A percentile compares a stretch with the other conserved stretches of the same genome.
Conservation (phyloP, 306 rosid genomes). For the Trifolium pratense region DNA sequence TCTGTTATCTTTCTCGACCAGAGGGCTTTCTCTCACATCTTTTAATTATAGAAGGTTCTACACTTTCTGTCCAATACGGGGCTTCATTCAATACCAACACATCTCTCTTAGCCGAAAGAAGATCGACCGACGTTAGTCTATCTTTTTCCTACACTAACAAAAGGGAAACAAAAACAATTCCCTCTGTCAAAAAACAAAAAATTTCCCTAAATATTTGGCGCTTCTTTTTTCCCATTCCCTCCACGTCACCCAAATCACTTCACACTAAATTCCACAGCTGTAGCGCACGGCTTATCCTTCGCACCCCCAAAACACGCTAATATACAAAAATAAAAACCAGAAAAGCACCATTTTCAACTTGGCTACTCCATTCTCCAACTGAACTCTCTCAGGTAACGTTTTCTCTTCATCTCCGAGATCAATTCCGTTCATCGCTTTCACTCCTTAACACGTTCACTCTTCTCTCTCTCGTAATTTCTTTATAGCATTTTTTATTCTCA, state of each 20-base stretch:
- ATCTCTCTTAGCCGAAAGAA: no score
- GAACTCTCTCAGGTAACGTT: constrained; percentile 37
- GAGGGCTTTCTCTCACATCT: no score
- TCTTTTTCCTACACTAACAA: no score
- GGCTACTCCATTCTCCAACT: not conserved
- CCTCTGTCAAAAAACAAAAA: no score
- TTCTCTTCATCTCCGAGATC: not conserved
- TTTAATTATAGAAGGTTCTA: no score
- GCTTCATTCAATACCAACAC: no score
- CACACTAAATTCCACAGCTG: not conserved
- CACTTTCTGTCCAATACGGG: no score
- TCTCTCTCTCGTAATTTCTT: not conserved
- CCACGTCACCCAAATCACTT: constrained; percentile 17
- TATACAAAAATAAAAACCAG: not conserved
- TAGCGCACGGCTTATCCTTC: constrained; percentile 45
- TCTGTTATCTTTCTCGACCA: no score
- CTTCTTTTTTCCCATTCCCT: constrained; percentile 21
- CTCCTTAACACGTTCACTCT: not conserved
- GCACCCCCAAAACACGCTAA: constrained; percentile 24
- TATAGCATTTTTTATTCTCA: not conserved
- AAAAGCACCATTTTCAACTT: constrained; percentile 19
- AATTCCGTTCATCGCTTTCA: not conserved
- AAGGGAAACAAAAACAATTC: not conserved
- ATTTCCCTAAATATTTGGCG: constrained; percentile 49
- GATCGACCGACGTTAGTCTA: no score